Percentiles rank a stretch among this genome's conserved stretches.
These are phyloP conservation scores for Glycine soja DNA, from an alignment of 306 rosid genomes.

Conservation along the genomic window DNA sequence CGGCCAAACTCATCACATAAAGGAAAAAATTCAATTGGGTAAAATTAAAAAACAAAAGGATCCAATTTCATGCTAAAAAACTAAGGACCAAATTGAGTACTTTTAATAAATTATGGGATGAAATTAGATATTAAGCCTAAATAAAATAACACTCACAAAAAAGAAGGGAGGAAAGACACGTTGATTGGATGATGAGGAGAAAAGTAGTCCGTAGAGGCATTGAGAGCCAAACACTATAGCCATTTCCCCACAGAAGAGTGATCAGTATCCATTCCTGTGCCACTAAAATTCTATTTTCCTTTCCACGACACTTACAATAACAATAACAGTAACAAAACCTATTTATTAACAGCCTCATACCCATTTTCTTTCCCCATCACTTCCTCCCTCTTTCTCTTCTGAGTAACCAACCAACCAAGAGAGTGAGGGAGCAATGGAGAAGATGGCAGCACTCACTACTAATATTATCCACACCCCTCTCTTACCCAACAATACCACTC, in stretches of 20 bases:
- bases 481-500: conserved; percentile 1
- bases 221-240: neutral
- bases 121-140: too few relatives aligned
- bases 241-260: neutral
- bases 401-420: neutral
- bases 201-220: neutral
- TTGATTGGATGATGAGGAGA: conserved; percentile 7
- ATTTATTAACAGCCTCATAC: conserved; percentile 14
- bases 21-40: too few relatives aligned
- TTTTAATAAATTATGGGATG: too few relatives aligned
- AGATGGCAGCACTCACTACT: neutral
- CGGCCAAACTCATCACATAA: too few relatives aligned
- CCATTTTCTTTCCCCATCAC: neutral
- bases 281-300: neutral
- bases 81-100: too few relatives aligned
- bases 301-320: neutral
- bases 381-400: neutral
- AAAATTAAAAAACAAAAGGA: too few relatives aligned
- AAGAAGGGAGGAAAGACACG: too few relatives aligned
- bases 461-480: neutral
- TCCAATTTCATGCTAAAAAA: too few relatives aligned
- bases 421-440: conserved; percentile 4
- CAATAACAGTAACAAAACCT: neutral
- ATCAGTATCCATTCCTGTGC: neutral
- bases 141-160: too few relatives aligned